phyloP scores from a whole-genome alignment of 768 basidiomycete genomes.

The Gloeophyllum trabeum region DNA sequence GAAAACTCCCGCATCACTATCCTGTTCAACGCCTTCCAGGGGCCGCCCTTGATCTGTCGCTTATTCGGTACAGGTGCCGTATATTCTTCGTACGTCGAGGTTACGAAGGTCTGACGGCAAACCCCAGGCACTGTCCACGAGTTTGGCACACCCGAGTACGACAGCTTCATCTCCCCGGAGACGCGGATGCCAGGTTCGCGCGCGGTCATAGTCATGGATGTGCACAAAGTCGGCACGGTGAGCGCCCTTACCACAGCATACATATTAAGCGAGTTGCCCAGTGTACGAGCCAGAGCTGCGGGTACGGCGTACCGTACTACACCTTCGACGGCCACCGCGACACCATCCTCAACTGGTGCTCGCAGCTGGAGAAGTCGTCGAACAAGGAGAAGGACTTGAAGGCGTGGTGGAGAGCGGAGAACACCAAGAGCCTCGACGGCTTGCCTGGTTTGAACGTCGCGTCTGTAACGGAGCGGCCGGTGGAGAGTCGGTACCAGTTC shows the following conservation, averaged over 20 bases:
- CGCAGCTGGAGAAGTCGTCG: slow-evolving; percentile 7
- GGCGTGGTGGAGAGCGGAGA: slow-evolving; percentile 43
- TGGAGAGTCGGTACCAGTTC: too few relatives aligned
- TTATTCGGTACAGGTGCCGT: slow-evolving; percentile 45
- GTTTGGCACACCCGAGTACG: slow-evolving; percentile 51
- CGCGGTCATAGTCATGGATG: slow-evolving; percentile 46
- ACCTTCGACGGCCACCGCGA: slow-evolving; percentile 44
- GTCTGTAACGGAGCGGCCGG: background rate
- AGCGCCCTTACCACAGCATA: slow-evolving; percentile 6
- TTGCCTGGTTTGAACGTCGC: slow-evolving; percentile 30
- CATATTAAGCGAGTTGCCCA: background rate
- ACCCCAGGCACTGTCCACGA: slow-evolving; percentile 44
- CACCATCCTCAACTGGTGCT: slow-evolving; percentile 18
- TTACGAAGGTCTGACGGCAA: background rate
- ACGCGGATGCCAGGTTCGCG: slow-evolving; percentile 47
- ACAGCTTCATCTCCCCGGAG: slow-evolving; percentile 33
- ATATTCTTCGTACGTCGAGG: background rate
- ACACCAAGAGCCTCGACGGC: slow-evolving; percentile 43
- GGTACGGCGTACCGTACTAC: slow-evolving; percentile 53
- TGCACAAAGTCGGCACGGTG: slow-evolving; percentile 45
- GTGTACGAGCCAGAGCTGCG: slow-evolving; percentile 40
- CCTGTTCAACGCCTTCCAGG: slow-evolving; percentile 51
- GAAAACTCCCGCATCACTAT: slow-evolving; percentile 55
- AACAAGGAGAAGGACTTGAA: slow-evolving; percentile 26
- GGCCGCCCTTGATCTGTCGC: slow-evolving; percentile 44